phyloP scores from a whole-genome alignment of 306 rosid species.

The Vigna angularis region DNA sequence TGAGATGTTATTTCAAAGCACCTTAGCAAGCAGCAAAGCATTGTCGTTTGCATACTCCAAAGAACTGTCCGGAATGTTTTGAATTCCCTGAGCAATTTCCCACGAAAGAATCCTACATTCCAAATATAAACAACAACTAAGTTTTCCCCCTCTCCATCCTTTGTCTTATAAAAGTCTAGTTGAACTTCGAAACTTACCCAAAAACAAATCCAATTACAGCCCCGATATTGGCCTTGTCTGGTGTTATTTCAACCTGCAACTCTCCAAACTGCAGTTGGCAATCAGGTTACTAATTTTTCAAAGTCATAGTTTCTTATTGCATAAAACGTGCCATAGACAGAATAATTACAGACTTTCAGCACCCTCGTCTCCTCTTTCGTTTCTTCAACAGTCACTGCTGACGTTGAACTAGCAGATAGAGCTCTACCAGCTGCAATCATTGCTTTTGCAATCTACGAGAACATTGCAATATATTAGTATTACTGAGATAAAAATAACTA shows the following conservation, averaged over 20 bases:
- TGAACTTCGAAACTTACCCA: conserved; percentile 58
- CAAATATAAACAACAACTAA: conserved; percentile 34
- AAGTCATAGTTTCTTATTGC: neutral
- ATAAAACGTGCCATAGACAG: conserved; percentile 40
- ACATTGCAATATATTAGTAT: conserved; percentile 47
- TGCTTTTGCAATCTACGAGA: conserved; percentile 75
- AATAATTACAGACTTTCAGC: conserved; percentile 66
- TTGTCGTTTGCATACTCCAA: conserved; percentile 89
- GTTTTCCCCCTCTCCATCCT: conserved; percentile 11
- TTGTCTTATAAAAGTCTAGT: conserved; percentile 12
- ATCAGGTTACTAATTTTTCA: conserved; percentile 39
- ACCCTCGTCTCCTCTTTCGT: conserved; percentile 65
- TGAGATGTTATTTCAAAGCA: conserved; percentile 44
- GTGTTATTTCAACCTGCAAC: conserved; percentile 83
- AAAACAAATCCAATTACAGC: conserved; percentile 70
- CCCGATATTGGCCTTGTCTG: conserved; percentile 77
- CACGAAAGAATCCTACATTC: conserved; percentile 78
- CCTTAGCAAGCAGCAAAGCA: conserved; percentile 89
- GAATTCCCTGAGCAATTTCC: conserved; percentile 84
- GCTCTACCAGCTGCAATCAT: conserved; percentile 76
- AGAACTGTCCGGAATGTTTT: conserved; percentile 73
- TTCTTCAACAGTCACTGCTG: conserved; percentile 55
- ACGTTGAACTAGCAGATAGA: conserved; percentile 62
- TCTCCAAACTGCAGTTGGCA: conserved; percentile 82
- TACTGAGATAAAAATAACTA: conserved; percentile 25